Percentiles rank a stretch among this genome's conserved stretches.
Conservation (phyloP, 495 filamentous ascomycete genomes). For the Trichoderma asperelloides region DNA sequence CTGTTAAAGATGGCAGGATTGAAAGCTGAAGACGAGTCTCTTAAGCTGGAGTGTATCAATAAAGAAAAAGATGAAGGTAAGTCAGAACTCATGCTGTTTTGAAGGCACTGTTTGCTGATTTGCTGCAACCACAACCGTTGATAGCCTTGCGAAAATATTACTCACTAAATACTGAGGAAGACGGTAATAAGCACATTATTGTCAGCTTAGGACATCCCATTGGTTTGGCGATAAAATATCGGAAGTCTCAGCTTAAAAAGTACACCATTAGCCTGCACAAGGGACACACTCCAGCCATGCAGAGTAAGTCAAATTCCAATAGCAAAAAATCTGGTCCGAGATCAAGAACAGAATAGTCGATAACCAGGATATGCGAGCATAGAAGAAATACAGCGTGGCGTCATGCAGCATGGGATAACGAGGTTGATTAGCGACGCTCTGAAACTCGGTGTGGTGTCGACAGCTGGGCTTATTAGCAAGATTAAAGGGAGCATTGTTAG, state of each 20-base stretch:
- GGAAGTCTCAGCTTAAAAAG: conserved; percentile 21
- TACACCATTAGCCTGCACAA: conserved; percentile 32
- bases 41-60: conserved; percentile 17
- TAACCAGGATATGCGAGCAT: neutral
- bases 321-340: too few species aligned
- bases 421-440: conserved; percentile 26
- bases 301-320: conserved; percentile 17
- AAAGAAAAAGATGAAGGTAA: conserved; percentile 15
- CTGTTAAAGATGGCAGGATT: conserved; percentile 19
- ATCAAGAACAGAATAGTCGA: neutral
- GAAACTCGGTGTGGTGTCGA: conserved; percentile 23
- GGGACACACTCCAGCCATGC: conserved; percentile 21
- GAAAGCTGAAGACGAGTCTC: conserved; percentile 9
- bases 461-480: conserved; percentile 28
- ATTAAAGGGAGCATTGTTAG: conserved; percentile 24
- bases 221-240: conserved; percentile 23
- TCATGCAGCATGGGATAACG: conserved; percentile 23
- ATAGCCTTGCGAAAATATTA: conserved; percentile 22
- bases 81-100: conserved; percentile 10
- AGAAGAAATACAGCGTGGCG: conserved; percentile 25
- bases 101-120: neutral
- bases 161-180: conserved; percentile 19
- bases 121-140: neutral
- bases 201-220: conserved; percentile 28
- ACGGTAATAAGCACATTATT: conserved; percentile 25